Evolutionary conservation across 768 basidiomycete species (phyloP).

Genomic region (Leccinum truebloodii): DNA sequence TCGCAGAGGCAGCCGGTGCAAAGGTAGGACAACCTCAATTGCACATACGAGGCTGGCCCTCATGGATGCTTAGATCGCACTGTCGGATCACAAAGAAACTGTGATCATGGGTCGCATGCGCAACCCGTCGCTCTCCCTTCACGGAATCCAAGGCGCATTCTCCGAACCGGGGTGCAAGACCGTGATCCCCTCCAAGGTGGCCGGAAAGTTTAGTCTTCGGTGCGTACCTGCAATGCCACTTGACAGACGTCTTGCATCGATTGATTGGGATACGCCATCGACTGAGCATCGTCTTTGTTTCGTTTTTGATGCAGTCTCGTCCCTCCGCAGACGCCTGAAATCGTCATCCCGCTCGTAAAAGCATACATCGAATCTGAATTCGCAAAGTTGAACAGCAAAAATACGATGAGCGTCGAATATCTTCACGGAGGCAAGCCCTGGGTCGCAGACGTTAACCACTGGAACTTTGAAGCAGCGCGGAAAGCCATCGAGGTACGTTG

Average conservation of each 20-base stretch:
- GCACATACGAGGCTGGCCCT: neutral
- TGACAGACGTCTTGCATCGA: neutral
- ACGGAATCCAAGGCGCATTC: constrained; percentile 97
- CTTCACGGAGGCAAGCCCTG: constrained; percentile 88
- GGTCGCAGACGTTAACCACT: constrained; percentile 83
- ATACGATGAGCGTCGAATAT: constrained; percentile 68
- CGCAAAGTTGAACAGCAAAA: constrained; percentile 83
- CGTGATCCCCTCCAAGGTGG: constrained; percentile 88
- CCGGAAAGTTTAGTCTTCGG: constrained; percentile 95
- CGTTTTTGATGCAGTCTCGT: constrained; percentile 52
- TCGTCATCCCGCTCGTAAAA: constrained; percentile 68
- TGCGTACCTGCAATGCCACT: constrained; percentile 34
- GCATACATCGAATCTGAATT: constrained; percentile 78
- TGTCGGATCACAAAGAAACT: constrained; percentile 74
- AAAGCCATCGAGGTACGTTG: constrained; percentile 70
- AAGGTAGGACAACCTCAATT: constrained; percentile 21
- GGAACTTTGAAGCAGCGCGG: constrained; percentile 90
- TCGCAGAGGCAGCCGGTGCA: constrained; percentile 77
- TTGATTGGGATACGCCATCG: neutral
- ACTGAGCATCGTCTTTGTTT: neutral
- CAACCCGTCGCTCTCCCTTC: constrained; percentile 82
- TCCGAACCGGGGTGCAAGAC: constrained; percentile 83
- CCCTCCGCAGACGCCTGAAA: constrained; percentile 82
- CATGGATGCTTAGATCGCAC: constrained; percentile 45
- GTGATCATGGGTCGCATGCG: constrained; percentile 96